Conservation (phyloP, 441 rosid species). For the Pelargonium australe region DNA sequence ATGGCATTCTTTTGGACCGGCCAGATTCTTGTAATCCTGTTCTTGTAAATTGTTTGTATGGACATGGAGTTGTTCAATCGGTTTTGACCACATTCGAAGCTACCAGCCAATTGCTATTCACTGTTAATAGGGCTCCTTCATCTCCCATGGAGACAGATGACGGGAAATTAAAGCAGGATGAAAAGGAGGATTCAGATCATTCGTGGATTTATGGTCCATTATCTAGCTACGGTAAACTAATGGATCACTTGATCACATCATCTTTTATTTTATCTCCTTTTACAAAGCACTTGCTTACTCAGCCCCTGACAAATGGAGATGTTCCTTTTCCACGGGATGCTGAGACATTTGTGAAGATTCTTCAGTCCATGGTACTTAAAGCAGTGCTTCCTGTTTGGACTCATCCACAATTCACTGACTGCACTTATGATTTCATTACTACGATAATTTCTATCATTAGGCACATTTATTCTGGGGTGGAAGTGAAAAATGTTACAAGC, state of each 20-base stretch:
- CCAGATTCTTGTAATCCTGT: constrained; percentile 90
- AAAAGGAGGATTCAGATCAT: constrained; percentile 59
- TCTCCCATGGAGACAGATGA: constrained; percentile 99
- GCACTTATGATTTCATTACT: constrained; percentile 72
- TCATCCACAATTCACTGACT: constrained; percentile 77
- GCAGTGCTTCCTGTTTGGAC: constrained; percentile 94
- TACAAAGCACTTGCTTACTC: constrained; percentile 79
- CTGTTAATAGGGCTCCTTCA: constrained; percentile 61
- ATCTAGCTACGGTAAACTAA: constrained; percentile 82
- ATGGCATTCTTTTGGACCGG: constrained; percentile 80
- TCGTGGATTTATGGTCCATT: constrained; percentile 93
- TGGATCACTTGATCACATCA: constrained; percentile 96
- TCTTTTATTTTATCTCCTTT: constrained; percentile 81
- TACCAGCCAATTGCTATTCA: constrained; percentile 73
- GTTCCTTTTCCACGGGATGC: constrained; percentile 77
- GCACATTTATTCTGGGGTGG: constrained; percentile 93
- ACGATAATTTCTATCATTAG: constrained; percentile 72
- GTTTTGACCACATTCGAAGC: constrained; percentile 96
- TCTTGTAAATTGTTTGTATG: constrained; percentile 73
- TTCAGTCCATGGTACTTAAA: constrained; percentile 91
- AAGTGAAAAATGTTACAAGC: constrained; percentile 65
- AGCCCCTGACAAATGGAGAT: constrained; percentile 63
- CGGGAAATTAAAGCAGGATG: constrained; percentile 54
- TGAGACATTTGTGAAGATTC: constrained; percentile 85
- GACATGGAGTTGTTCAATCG: constrained; percentile 73